Percentiles rank a stretch among this genome's conserved stretches.
phyloP scores from a whole-genome alignment of 139 green algal species.

The Tetradesmus lagerheimii region DNA sequence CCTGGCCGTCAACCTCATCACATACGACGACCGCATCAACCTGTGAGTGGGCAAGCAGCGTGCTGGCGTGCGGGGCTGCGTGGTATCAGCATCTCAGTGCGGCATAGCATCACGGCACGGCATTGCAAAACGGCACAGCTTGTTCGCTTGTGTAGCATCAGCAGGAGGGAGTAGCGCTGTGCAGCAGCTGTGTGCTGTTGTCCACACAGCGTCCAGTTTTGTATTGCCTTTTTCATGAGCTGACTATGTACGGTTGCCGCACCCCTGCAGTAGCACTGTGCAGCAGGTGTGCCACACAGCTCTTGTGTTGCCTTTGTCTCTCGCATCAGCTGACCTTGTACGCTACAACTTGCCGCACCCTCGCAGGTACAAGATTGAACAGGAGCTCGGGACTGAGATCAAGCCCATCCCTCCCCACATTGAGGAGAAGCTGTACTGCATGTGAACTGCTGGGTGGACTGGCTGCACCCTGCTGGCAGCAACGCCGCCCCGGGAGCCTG shows the following conservation, averaged over 20 bases:
- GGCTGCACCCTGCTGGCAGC: background rate
- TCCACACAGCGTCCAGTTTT: too few species aligned
- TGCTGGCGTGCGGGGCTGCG: too few species aligned
- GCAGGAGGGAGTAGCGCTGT: background rate
- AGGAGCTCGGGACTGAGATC: slow-evolving; percentile 99
- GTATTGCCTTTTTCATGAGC: background rate
- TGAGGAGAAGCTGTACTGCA: slow-evolving; percentile 97
- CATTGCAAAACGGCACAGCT: too few species aligned
- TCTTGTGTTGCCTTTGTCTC: background rate
- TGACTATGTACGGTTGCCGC: background rate
- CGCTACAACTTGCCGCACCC: background rate
- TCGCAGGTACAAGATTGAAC: slow-evolving; percentile 94
- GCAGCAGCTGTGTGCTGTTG: too few species aligned
- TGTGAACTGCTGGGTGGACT: slow-evolving; percentile 10
- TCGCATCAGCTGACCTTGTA: background rate
- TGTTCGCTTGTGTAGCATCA: too few species aligned
- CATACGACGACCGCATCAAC: slow-evolving; percentile 99
- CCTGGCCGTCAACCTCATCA: slow-evolving; percentile 96
- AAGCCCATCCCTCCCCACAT: slow-evolving; percentile 98
- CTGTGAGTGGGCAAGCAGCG: slow-evolving; percentile 81
- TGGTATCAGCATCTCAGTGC: too few species aligned
- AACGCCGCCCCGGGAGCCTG: background rate
- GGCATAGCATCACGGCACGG: too few species aligned
- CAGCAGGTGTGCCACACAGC: background rate
- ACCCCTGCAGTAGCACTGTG: background rate